Conservation (phyloP, 2,329 filamentous ascomycete species). For the Juglanconis juglandina region DNA sequence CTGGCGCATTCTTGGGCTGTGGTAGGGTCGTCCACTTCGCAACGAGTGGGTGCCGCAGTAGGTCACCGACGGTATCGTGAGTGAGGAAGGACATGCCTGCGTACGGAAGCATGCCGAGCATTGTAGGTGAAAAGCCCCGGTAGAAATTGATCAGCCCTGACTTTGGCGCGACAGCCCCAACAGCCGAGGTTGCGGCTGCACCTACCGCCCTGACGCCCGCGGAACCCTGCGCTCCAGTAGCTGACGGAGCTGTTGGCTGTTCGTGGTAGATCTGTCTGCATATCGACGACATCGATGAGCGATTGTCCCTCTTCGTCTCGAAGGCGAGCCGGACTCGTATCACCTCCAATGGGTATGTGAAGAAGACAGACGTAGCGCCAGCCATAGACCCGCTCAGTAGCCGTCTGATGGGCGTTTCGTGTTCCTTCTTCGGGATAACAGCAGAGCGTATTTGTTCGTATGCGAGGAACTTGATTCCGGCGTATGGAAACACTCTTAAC, state of each 20-base stretch:
- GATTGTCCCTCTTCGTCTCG: slow-evolving; percentile 75
- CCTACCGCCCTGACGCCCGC: slow-evolving; percentile 41
- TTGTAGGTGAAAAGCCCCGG: slow-evolving; percentile 83
- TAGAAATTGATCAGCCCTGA: slow-evolving; percentile 87
- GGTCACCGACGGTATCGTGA: slow-evolving; percentile 84
- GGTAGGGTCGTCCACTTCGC: slow-evolving; percentile 74
- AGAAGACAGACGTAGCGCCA: slow-evolving; percentile 88
- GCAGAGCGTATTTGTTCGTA: slow-evolving; percentile 90
- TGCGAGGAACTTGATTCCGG: slow-evolving; percentile 94
- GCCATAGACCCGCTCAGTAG: slow-evolving; percentile 71
- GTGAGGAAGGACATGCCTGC: slow-evolving; percentile 94
- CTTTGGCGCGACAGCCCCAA: slow-evolving; percentile 54
- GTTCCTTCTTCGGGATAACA: slow-evolving; percentile 65
- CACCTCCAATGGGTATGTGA: slow-evolving; percentile 92
- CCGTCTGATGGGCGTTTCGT: slow-evolving; percentile 78
- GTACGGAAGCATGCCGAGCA: slow-evolving; percentile 95
- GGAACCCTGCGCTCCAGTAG: slow-evolving; percentile 29
- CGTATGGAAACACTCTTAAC: slow-evolving; percentile 93
- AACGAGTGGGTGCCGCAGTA: slow-evolving; percentile 67
- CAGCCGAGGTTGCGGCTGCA: slow-evolving; percentile 38
- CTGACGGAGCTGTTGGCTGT: slow-evolving; percentile 44
- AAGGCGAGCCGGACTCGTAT: slow-evolving; percentile 90
- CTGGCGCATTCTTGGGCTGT: slow-evolving; percentile 48
- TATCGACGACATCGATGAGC: slow-evolving; percentile 70
- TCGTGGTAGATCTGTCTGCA: slow-evolving; percentile 86